Evolutionary conservation across 2,329 filamentous ascomycete genomes (phyloP).

Genomic region (Calonectria multiphialidica): DNA sequence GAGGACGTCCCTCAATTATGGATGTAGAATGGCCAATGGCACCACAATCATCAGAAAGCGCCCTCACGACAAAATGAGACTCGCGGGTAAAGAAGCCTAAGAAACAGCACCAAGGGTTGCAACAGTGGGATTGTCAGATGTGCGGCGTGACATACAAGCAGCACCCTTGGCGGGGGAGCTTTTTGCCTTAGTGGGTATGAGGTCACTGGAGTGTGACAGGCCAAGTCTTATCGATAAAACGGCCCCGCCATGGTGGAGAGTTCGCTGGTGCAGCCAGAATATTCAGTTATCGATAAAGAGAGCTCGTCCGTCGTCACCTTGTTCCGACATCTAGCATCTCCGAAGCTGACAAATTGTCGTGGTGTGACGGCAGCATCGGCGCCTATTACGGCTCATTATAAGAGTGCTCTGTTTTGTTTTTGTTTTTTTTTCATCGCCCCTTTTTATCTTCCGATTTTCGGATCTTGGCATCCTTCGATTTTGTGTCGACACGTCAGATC

Average conservation of each 20-base stretch:
- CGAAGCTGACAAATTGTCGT: slow-evolving; percentile 40
- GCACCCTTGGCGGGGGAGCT: not conserved
- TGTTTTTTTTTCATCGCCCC: slow-evolving; percentile 10
- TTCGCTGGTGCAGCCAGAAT: not conserved
- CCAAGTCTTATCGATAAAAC: slow-evolving; percentile 16
- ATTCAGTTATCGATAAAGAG: slow-evolving; percentile 19
- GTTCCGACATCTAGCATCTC: not conserved
- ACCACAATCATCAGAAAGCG: not conserved
- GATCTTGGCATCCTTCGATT: slow-evolving; percentile 21
- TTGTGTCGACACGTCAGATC: slow-evolving; percentile 26
- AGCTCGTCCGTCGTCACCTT: not conserved
- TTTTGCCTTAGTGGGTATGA: slow-evolving; percentile 14
- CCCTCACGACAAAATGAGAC: not conserved
- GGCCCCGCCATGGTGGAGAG: too few relatives aligned
- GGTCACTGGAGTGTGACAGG: not conserved
- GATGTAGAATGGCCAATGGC: slow-evolving; percentile 26
- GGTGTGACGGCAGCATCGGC: slow-evolving; percentile 31
- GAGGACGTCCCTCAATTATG: slow-evolving; percentile 4
- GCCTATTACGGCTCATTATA: not conserved
- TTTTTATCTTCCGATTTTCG: slow-evolving; percentile 9
- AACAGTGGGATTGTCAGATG: not conserved
- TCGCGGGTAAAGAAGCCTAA: not conserved
- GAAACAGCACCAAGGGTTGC: not conserved
- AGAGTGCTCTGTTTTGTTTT: slow-evolving; percentile 8
- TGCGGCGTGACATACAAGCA: slow-evolving; percentile 1